Evolutionary conservation across 1,284 basidiomycete genomes (phyloP).

Genomic region (Fomitopsis pinicola): DNA sequence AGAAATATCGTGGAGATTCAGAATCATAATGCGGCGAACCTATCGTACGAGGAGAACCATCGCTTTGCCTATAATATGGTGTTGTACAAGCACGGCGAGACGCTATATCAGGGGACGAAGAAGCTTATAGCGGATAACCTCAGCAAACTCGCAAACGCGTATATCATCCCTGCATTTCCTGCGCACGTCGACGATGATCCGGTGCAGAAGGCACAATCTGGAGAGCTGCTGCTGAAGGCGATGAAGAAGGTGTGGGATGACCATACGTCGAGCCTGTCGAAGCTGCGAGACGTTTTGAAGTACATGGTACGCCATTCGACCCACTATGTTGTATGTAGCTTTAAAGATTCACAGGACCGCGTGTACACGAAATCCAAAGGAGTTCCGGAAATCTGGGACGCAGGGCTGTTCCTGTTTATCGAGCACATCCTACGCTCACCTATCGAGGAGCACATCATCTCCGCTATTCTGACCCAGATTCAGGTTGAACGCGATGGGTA

Average conservation of each 20-base stretch:
- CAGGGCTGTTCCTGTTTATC: slow-evolving; percentile 84
- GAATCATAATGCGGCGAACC: slow-evolving; percentile 87
- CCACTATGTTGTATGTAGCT: slow-evolving; percentile 1
- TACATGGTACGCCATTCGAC: slow-evolving; percentile 76
- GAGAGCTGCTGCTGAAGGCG: slow-evolving; percentile 83
- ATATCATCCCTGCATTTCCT: slow-evolving; percentile 85
- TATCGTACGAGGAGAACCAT: slow-evolving; percentile 97
- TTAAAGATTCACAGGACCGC: slow-evolving; percentile 65
- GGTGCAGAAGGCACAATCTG: slow-evolving; percentile 67
- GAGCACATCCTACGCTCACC: slow-evolving; percentile 80
- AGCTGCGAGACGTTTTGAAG: slow-evolving; percentile 87
- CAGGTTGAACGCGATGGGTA: slow-evolving; percentile 91
- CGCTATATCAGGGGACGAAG: slow-evolving; percentile 86
- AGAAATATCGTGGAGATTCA: slow-evolving; percentile 93
- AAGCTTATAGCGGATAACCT: slow-evolving; percentile 82
- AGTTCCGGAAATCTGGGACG: slow-evolving; percentile 79
- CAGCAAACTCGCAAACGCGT: slow-evolving; percentile 70
- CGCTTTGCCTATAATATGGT: slow-evolving; percentile 95
- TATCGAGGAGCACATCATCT: slow-evolving; percentile 80
- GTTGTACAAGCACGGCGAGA: slow-evolving; percentile 80
- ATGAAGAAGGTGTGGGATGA: slow-evolving; percentile 91
- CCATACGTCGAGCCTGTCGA: slow-evolving; percentile 86
- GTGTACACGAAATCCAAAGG: slow-evolving; percentile 71
- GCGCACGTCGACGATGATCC: slow-evolving; percentile 49
- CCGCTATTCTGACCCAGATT: slow-evolving; percentile 83